Base-by-base conservation (phyloP, 2,329 filamentous ascomycete genomes). In the Albifimbria verrucaria region DNA sequence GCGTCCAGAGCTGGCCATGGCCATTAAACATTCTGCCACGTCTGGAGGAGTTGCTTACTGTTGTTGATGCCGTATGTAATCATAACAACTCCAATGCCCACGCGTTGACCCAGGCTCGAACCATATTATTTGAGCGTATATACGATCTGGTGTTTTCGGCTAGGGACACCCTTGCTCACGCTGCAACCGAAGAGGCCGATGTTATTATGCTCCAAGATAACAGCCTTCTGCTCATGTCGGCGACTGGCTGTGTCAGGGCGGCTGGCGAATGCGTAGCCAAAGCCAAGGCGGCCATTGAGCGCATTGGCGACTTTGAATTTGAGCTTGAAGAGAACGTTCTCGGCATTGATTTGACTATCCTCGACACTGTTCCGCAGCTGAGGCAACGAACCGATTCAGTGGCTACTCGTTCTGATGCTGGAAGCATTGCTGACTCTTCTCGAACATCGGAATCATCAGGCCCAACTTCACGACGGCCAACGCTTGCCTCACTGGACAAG, bases 211-310 rank as follows among this genome's bases (percentile, higher is more conserved):
- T 89, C 2, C 85, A 91, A 55, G 87, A 93, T 64, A 91, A 90
- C 59, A 86, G 83, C 58, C 80, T 86, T 24, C 78, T 96, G 41
- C 81, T 94, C 26, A 78, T 82, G 55, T 90, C 91, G 20, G 92
- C 92, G 9, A 96, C 92, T 7, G 86, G 84, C 55, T 97, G 92
- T 66, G 92, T 99, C 23, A 87, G 91, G 60, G 89, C 90, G 21
- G 92, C 92, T 44, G 93, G 93, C 41, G 92, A 96, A 61, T 97
- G 93, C 69, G 89, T 96, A 20, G 87, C 89, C 7, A 93, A 92
- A 72, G 88, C 92, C 11, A 91, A 91, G 63, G 80, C 84, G 66
- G 85, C 95, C 44, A 88, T 99, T 53, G 92, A 96, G 71, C 82
- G 88, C 55, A 91, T 94, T 57, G 92, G 92, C 20, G 92, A 96